Evolutionary conservation across 2,329 filamentous ascomycete species (phyloP).

Genomic region (Xenosphaeropsis pyriputrescens): DNA sequence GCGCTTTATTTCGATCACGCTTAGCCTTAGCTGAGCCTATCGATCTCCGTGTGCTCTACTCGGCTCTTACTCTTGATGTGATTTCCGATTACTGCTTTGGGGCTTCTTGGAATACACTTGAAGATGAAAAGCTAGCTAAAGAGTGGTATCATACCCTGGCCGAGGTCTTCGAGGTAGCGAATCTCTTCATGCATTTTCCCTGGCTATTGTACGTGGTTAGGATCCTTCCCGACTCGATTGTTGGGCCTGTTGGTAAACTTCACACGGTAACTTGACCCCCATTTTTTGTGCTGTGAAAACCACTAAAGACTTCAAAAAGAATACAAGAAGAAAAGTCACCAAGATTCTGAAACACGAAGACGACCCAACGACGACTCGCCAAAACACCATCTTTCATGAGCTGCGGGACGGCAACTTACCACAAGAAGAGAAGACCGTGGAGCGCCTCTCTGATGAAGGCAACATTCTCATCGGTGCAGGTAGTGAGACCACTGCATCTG

Average conservation of each 20-base stretch:
- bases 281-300: no score
- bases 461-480: conserved; percentile 17
- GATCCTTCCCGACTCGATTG: conserved; percentile 2
- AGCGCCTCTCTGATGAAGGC: conserved; percentile 19
- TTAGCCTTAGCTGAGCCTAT: no score
- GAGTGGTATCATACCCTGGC: conserved; percentile 11
- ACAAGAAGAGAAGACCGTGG: conserved; percentile 16
- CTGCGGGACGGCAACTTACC: conserved; percentile 15
- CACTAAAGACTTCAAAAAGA: no score
- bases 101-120: conserved; percentile 15
- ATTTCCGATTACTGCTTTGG: conserved; percentile 18
- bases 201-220: conserved; percentile 3
- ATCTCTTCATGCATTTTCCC: conserved; percentile 3
- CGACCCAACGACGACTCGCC: no score
- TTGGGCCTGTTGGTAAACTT: background rate
- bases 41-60: conserved; percentile 1
- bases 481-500: conserved; percentile 21
- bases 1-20: background rate
- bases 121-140: conserved; percentile 9
- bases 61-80: conserved; percentile 6
- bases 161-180: conserved; percentile 3
- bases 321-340: no score
- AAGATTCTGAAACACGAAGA: no score
- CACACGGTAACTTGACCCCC: no score
- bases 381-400: conserved; percentile 14